These are phyloP conservation scores for Agrocybe chaxingu DNA, from an alignment of 768 basidiomycete genomes.

Conservation along the genomic window DNA sequence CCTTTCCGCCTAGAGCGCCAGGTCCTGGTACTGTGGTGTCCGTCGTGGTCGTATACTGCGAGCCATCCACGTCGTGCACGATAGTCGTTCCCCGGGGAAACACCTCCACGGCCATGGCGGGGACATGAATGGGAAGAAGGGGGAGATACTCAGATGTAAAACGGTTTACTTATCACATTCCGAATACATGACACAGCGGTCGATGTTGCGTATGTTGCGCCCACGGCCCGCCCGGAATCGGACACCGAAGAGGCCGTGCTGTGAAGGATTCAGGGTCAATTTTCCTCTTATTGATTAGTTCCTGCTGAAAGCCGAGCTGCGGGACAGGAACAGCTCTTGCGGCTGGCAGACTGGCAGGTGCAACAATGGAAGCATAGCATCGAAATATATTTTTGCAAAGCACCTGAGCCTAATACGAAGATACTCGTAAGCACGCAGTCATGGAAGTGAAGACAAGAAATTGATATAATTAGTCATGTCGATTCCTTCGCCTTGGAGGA, in stretches of 20 bases:
- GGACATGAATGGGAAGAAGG: conserved; percentile 2
- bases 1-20: conserved; percentile 23
- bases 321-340: too few relatives aligned
- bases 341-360: too few relatives aligned
- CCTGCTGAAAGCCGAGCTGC: too few relatives aligned
- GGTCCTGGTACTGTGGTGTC: conserved; percentile 18
- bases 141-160: background rate
- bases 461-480: conserved; percentile 27
- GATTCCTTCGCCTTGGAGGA: conserved; percentile 36
- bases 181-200: background rate
- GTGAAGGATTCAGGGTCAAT: too few relatives aligned
- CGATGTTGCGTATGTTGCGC: too few relatives aligned
- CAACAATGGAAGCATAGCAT: too few relatives aligned
- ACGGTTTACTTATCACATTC: background rate
- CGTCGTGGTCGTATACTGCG: conserved; percentile 11
- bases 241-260: too few relatives aligned
- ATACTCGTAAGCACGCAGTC: background rate
- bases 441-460: conserved; percentile 2
- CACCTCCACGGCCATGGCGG: conserved; percentile 5
- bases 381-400: background rate
- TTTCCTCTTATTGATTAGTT: too few relatives aligned
- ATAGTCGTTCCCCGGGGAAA: conserved; percentile 2
- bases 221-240: too few relatives aligned
- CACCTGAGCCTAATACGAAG: too few relatives aligned
- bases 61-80: conserved; percentile 4